Percentiles rank a stretch among this genome's conserved stretches.
Evolutionary conservation across 331 rosid genomes (phyloP).

Genomic region (Malus hybrid): DNA sequence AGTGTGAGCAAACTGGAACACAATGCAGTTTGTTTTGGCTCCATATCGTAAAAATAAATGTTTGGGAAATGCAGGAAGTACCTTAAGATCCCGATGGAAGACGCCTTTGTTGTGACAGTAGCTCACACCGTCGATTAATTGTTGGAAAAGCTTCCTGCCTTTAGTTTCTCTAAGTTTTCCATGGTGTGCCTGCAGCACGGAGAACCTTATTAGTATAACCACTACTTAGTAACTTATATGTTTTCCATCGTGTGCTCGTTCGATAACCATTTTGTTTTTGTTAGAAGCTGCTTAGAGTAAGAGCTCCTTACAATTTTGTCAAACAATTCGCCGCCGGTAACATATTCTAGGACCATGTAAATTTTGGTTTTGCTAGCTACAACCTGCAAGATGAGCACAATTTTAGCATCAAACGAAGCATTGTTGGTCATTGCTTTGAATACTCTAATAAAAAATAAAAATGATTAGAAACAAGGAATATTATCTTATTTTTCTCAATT

Average conservation of each 20-base stretch:
- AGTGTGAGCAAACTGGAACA: background rate
- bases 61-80: constrained; percentile 4
- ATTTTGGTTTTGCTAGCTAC: constrained; percentile 90
- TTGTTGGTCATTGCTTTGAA: too few species aligned
- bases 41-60: background rate
- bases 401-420: too few species aligned
- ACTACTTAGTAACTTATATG: background rate
- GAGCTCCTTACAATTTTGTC: constrained; percentile 54
- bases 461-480: too few species aligned
- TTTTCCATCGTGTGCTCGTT: background rate
- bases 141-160: constrained; percentile 79
- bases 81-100: constrained; percentile 94
- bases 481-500: too few species aligned
- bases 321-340: constrained; percentile 79
- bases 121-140: constrained; percentile 80
- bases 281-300: background rate
- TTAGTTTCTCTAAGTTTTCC: constrained; percentile 51
- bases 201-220: background rate
- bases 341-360: constrained; percentile 84
- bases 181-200: constrained; percentile 41
- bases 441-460: too few species aligned
- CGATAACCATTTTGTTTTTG: background rate
- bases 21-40: background rate
- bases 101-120: constrained; percentile 84
- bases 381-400: constrained; percentile 41